phyloP scores from a whole-genome alignment of 148 eudicot genomes.

The Camellia lanceoleosa region DNA sequence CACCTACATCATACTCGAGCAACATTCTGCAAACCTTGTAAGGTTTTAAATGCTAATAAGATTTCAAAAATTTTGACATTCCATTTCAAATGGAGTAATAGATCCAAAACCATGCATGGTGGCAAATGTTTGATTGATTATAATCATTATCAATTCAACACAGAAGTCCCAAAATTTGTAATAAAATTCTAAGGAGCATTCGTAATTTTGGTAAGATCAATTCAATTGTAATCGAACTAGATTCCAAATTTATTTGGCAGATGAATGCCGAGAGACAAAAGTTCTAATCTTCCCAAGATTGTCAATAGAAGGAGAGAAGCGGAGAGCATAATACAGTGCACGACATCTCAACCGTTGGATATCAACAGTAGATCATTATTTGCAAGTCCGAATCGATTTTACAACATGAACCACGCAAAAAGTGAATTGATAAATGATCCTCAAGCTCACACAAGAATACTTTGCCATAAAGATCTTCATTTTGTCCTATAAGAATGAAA shows the following conservation, averaged over 20 bases:
- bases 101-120: not conserved
- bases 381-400: no score
- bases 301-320: constrained; percentile 48
- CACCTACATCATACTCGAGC: not conserved
- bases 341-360: no score
- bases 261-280: not conserved
- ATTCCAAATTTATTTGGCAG: not conserved
- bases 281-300: constrained; percentile 73
- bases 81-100: not conserved
- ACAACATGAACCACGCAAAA: no score
- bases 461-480: no score
- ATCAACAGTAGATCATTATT: no score
- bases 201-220: not conserved
- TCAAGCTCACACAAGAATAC: no score
- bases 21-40: not conserved
- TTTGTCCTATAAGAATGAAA: no score
- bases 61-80: not conserved
- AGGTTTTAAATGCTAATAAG: not conserved
- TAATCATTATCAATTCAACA: not conserved
- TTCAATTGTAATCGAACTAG: not conserved
- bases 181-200: not conserved
- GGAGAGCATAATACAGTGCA: no score
- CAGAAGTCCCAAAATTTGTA: not conserved
- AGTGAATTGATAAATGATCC: no score
- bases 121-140: not conserved